Evolutionary conservation across 805 yeast species (phyloP).

Genomic region (Wickerhamomyces strasburgensis): DNA sequence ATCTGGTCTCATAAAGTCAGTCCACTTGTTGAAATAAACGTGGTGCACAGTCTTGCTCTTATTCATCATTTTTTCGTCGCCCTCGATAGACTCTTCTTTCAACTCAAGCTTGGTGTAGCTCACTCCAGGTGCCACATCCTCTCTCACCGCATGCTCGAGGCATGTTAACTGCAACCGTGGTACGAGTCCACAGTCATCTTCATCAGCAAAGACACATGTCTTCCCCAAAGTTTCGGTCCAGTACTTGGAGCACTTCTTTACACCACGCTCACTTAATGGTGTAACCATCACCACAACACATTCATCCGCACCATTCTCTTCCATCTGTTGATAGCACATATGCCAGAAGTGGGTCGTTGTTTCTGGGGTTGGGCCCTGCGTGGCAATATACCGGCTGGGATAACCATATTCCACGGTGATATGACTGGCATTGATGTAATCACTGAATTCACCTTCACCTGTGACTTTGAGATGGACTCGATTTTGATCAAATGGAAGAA

Average conservation of each 20-base stretch:
- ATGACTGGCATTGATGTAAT: constrained; percentile 23
- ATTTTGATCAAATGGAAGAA: constrained; percentile 61
- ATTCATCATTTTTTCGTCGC: constrained; percentile 34
- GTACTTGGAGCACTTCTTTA: constrained; percentile 74
- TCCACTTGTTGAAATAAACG: constrained; percentile 75
- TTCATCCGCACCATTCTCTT: constrained; percentile 51
- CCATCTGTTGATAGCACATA: constrained; percentile 61
- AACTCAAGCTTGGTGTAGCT: constrained; percentile 17
- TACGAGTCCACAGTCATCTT: constrained; percentile 9
- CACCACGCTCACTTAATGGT: constrained; percentile 62
- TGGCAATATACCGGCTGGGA: constrained; percentile 49
- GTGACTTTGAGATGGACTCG: constrained; percentile 40
- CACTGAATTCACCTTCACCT: constrained; percentile 11
- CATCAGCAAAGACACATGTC: constrained; percentile 3
- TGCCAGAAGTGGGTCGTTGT: constrained; percentile 90
- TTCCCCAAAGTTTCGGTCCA: constrained; percentile 52
- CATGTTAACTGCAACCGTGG: constrained; percentile 19
- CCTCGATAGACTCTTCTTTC: constrained; percentile 16
- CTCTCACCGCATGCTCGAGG: constrained; percentile 11
- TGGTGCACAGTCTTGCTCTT: constrained; percentile 44
- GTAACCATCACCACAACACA: constrained; percentile 70
- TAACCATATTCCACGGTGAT: constrained; percentile 6
- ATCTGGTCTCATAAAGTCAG: constrained; percentile 67
- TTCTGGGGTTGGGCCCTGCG: constrained; percentile 72
- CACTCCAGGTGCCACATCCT: constrained; percentile 8